Conservation (phyloP, 164 flowering plant genomes). For the Magnolia sinica region DNA sequence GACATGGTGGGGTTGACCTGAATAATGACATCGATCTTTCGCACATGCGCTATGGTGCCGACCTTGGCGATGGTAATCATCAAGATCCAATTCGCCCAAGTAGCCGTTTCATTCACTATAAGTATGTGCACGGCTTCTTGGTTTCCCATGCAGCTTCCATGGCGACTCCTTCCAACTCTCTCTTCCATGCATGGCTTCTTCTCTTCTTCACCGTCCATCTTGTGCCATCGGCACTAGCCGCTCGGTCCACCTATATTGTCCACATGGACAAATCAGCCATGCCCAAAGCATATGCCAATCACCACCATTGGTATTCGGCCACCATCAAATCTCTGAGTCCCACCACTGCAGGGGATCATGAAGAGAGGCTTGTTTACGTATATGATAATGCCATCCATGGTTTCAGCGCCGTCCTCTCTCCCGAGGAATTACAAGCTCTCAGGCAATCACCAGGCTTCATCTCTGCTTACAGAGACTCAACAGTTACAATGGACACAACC, state of each 20-base stretch:
- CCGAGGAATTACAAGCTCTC: background rate
- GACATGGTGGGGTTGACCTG: no score
- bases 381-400: slow-evolving; percentile 18
- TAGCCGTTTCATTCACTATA: no score
- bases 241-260: slow-evolving; percentile 38
- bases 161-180: slow-evolving; percentile 4
- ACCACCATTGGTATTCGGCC: slow-evolving; percentile 39
- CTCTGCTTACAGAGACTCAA: slow-evolving; percentile 2
- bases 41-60: no score
- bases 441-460: slow-evolving; percentile 10
- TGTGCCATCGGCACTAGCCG: background rate
- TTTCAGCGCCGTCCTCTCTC: slow-evolving; percentile 15
- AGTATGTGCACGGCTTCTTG: no score
- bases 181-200: slow-evolving; percentile 20
- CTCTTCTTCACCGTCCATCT: slow-evolving; percentile 3
- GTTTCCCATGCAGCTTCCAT: background rate
- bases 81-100: no score
- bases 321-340: slow-evolving; percentile 27
- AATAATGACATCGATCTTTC: no score
- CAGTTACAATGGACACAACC: slow-evolving; percentile 12
- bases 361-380: background rate
- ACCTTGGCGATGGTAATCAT: no score
- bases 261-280: slow-evolving; percentile 58
- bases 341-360: background rate
- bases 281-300: slow-evolving; percentile 43